Base-by-base conservation (phyloP, 352 stramenopile species). In the Pythium plurisporium region DNA sequence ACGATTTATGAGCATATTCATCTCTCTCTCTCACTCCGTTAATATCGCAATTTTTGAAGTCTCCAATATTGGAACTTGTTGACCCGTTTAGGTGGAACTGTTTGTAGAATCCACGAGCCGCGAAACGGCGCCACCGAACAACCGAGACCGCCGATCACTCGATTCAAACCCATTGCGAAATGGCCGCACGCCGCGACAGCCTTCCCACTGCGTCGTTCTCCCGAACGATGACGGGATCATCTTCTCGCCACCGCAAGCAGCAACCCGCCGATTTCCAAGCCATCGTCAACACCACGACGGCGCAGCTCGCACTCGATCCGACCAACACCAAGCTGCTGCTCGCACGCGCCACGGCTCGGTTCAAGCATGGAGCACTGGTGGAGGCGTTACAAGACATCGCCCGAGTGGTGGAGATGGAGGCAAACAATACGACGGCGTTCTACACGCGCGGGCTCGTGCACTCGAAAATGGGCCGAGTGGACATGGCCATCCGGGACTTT, bases 401-500 rank as follows among this genome's bases (percentile, higher is more conserved):
- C 12, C 59, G 76, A 3, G 77, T 78, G 1, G 49, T 82, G 0
- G 58, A 73, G 19, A 66, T 89, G 10, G 78, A 86, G 12, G 62
- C 41, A 6, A 26, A 52, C 8, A 86, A 88, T 48, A 64, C 65
- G 4, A 55, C 65, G 20, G 72, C 74, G 22, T 86, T 83, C 55
- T 93, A 95, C 69, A 91, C 76, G 20, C 79, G 83, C 38, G 86
- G 87, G 0, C 60, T 94, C 23, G 69, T 76, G 4, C 79, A 86
- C 50, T 73, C 79, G 3, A 89, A 91, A 57, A 55, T 94, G 43
- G 76, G 73, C 40, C 66, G 87, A 27, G 61, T 82, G 37, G 83
- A 96, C 26, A 55, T 79, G 8, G 87, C 87, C 14, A 93, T 96
- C 53, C 72, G 66, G 4, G 88, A 96, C 62, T 94, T 95, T 25